Conservation (phyloP, 2,329 filamentous ascomycete species). For the Claviceps digitariae region DNA sequence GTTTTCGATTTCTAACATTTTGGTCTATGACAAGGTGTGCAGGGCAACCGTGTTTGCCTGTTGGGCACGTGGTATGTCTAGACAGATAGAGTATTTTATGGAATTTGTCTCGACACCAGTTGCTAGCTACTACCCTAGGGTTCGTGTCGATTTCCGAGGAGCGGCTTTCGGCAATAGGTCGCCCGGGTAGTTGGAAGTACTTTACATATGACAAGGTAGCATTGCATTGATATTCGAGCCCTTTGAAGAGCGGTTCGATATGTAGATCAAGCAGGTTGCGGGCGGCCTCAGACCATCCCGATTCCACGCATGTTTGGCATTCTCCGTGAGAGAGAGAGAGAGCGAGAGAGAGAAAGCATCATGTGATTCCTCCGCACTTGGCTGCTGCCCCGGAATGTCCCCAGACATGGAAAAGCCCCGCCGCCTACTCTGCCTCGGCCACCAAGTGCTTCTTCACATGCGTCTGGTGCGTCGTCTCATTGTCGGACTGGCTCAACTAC, state of each 20-base stretch:
- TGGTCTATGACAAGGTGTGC: background rate
- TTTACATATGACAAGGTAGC: too few species aligned
- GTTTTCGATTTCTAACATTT: background rate
- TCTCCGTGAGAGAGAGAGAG: too few species aligned
- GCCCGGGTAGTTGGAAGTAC: too few species aligned
- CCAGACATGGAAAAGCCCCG: background rate
- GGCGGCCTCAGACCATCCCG: background rate
- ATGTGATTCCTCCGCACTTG: background rate
- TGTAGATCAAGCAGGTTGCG: background rate
- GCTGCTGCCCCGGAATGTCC: background rate
- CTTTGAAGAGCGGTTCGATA: background rate
- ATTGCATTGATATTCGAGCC: background rate
- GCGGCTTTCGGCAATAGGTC: background rate
- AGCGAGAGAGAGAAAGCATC: background rate
- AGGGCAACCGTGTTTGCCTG: too few species aligned
- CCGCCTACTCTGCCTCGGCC: background rate
- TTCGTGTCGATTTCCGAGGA: background rate
- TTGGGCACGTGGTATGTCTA: background rate
- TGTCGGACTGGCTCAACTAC: too few species aligned
- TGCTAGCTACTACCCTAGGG: background rate
- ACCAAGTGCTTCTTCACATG: constrained; percentile 3
- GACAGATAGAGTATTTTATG: too few species aligned
- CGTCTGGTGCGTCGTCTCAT: background rate
- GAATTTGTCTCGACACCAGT: background rate
- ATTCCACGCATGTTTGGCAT: background rate